phyloP scores from a whole-genome alignment of 164 flowering plant genomes.

The Vitis rotundifolia region DNA sequence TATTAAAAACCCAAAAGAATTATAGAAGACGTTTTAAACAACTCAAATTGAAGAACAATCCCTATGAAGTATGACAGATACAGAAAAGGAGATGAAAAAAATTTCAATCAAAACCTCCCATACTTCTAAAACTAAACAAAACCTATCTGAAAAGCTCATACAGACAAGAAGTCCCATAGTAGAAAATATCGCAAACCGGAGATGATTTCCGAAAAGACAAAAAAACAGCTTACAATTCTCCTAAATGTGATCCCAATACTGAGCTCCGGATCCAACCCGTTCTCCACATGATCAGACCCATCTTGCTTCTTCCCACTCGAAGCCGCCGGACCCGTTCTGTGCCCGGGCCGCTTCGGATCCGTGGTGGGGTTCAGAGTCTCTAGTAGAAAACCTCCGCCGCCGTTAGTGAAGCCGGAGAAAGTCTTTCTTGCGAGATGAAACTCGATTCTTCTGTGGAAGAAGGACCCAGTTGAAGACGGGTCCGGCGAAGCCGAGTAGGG shows the following conservation, averaged over 20 bases:
- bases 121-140: too few species aligned
- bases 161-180: too few species aligned
- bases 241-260: slow-evolving; percentile 55
- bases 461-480: slow-evolving; percentile 14
- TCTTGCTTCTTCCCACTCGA: slow-evolving; percentile 33
- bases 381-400: slow-evolving; percentile 47
- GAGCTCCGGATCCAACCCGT: slow-evolving; percentile 72
- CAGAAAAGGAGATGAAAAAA: too few species aligned
- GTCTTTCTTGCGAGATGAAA: slow-evolving; percentile 61
- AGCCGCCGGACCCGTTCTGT: slow-evolving; percentile 7
- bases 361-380: slow-evolving; percentile 67
- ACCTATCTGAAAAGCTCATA: too few species aligned
- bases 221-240: slow-evolving; percentile 63
- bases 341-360: background rate
- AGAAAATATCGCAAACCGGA: background rate
- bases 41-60: too few species aligned
- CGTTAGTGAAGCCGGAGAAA: slow-evolving; percentile 27
- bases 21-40: too few species aligned
- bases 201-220: background rate
- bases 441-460: slow-evolving; percentile 47
- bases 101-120: too few species aligned
- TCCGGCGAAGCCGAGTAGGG: slow-evolving; percentile 1
- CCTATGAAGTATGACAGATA: too few species aligned
- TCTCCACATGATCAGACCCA: slow-evolving; percentile 31
- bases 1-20: background rate